Base-by-base conservation (phyloP, 768 basidiomycete genomes). In the Termitomyces sp. region DNA sequence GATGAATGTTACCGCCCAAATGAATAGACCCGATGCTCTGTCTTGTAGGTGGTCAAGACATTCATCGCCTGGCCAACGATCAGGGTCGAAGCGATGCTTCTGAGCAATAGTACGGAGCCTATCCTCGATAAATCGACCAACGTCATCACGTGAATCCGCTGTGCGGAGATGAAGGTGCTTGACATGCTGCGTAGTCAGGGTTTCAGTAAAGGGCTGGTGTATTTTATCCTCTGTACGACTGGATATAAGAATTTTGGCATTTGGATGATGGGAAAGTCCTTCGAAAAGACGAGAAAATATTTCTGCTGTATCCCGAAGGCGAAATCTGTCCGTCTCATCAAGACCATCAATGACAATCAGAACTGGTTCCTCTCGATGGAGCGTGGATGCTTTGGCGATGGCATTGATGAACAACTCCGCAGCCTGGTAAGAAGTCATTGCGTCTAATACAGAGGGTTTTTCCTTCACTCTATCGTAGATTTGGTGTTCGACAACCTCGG, bases 211-310 rank as follows among this genome's bases (percentile, higher is more conserved):
- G 12, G 61, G 51, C n/a, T 42, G 44, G 13, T 27, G 39, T n/a
- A 64, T 60, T 20, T 57, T 55, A 36, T 60, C 52, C 26, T 64
- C 61, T 7, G 64, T 56, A 5, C 64, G 54, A 32, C 64, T 64
- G 1, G 63, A 59, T 45, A 64, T 50, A 16, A 62, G 50, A n/a
- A 64, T 43, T 18, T 62, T 62, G 26, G 54, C 57, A 26, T 58
- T 62, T 3, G 27, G 61, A 24, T 52, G 45, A 7, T 26, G n/a
- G 1, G 39, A 37, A 8, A 62, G 57, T 12, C 34, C 14, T 14
- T 45, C 9, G 22, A 60, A 60, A 13, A 60, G 37, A 13, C 37
- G 33, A 4, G 62, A 56, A 43, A 64, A 62, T 32, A 61, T 55
- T 1, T 44, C 45, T 22, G 59, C 61, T 4, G 53, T 60, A 30